Evolutionary conservation across 306 rosid genomes (phyloP).

Genomic region (Pyrus pyrifolia): DNA sequence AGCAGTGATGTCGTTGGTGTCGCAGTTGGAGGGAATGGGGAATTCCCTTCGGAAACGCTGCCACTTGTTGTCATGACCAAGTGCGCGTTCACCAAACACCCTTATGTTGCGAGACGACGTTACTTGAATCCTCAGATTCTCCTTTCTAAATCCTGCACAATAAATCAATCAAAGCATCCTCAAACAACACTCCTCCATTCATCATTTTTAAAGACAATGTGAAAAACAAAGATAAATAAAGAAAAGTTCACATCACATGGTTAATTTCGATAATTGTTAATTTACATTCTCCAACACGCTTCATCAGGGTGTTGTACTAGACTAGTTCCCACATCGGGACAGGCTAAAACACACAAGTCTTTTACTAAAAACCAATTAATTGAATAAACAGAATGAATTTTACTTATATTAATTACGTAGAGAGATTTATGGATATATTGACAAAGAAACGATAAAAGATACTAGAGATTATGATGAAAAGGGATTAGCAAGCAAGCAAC

Average conservation of each 20-base stretch:
- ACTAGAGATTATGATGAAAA: neutral
- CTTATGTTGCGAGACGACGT: slow-evolving; percentile 31
- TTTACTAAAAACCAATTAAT: too few species aligned
- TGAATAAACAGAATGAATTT: too few species aligned
- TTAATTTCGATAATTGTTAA: too few species aligned
- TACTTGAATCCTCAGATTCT: slow-evolving; percentile 45
- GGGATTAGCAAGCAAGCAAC: neutral
- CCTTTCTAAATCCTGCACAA: slow-evolving; percentile 47
- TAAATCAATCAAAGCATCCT: neutral
- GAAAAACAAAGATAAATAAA: neutral
- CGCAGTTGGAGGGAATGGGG: slow-evolving; percentile 32
- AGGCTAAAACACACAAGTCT: too few species aligned
- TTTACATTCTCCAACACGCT: too few species aligned
- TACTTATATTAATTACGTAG: too few species aligned
- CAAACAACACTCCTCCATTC: neutral
- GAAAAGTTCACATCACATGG: neutral
- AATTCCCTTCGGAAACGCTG: slow-evolving; percentile 53
- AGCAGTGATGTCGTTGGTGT: slow-evolving; percentile 33
- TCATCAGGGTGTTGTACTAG: too few species aligned
- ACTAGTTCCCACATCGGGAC: too few species aligned
- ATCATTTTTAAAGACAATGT: neutral
- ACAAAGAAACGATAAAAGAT: too few species aligned
- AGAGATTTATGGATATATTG: too few species aligned
- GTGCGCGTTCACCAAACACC: slow-evolving; percentile 38
- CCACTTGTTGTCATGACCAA: slow-evolving; percentile 18